phyloP scores from a whole-genome alignment of 129 eudicot species.

The Cynara cardunculus region DNA sequence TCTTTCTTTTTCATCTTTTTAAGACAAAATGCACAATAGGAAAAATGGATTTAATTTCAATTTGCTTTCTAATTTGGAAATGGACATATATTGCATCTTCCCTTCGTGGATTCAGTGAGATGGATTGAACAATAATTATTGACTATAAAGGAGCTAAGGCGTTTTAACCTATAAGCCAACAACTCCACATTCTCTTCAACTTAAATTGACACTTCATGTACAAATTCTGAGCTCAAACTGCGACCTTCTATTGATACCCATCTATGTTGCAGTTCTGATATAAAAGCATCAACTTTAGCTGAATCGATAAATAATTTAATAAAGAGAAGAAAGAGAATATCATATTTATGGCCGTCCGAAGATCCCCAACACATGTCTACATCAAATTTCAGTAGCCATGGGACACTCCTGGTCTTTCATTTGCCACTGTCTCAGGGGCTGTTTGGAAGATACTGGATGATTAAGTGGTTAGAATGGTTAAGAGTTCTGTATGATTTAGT shows the following conservation, averaged over 20 bases:
- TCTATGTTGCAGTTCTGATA: not conserved
- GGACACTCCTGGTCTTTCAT: not conserved
- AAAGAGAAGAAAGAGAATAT: conserved; percentile 6
- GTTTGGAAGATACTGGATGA: too few relatives aligned
- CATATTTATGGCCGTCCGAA: not conserved
- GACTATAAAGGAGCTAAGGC: not conserved
- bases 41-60: not conserved
- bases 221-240: not conserved
- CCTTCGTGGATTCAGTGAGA: not conserved
- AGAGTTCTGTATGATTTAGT: too few relatives aligned
- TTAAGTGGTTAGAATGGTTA: too few relatives aligned
- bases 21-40: not conserved
- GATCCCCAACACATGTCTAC: not conserved
- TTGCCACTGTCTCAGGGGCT: not conserved
- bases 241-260: not conserved
- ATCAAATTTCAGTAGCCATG: conserved; percentile 3
- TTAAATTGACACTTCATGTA: not conserved
- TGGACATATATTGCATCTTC: not conserved
- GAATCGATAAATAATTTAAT: not conserved
- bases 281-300: not conserved
- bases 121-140: not conserved
- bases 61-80: not conserved
- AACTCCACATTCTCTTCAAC: not conserved
- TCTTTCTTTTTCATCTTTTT: not conserved
- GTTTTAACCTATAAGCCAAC: not conserved